Conservation (phyloP, 257 asterid species). For the Echites panduratus region DNA sequence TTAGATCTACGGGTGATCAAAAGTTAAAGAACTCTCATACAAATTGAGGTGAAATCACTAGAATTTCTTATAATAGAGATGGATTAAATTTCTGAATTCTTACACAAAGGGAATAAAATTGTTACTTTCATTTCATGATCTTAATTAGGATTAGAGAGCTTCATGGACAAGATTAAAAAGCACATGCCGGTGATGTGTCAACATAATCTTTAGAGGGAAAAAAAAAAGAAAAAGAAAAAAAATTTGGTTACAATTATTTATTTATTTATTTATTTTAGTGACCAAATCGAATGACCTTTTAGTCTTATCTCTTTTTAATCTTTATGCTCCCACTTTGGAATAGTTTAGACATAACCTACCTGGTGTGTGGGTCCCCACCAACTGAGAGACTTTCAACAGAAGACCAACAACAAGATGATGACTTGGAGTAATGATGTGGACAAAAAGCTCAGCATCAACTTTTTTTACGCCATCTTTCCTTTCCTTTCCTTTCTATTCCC, state of each 20-base stretch:
- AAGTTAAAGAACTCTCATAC: too few species aligned
- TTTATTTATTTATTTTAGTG: too few species aligned
- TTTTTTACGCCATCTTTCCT: constrained; percentile 19
- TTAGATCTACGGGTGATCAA: too few species aligned
- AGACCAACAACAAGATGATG: constrained; percentile 25
- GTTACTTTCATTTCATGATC: too few species aligned
- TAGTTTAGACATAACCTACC: constrained; percentile 46
- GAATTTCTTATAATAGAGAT: too few species aligned
- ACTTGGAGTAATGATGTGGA: constrained; percentile 40
- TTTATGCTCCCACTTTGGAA: constrained; percentile 48
- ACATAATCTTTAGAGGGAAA: constrained; percentile 11
- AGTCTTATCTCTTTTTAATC: constrained; percentile 36
- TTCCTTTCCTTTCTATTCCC: too few species aligned
- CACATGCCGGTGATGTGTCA: constrained; percentile 29
- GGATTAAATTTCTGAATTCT: too few species aligned
- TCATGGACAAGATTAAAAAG: constrained; percentile 20
- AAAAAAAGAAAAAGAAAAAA: not conserved
- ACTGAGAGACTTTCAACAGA: constrained; percentile 17
- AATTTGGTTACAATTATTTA: too few species aligned
- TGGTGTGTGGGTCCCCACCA: constrained; percentile 27
- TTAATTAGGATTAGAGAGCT: constrained; percentile 2
- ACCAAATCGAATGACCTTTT: constrained; percentile 23
- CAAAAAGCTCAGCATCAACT: constrained; percentile 62
- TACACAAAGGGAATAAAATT: too few species aligned
- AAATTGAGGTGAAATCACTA: too few species aligned